Base-by-base conservation (phyloP, 768 basidiomycete species). In the Auriscalpium vulgare region DNA sequence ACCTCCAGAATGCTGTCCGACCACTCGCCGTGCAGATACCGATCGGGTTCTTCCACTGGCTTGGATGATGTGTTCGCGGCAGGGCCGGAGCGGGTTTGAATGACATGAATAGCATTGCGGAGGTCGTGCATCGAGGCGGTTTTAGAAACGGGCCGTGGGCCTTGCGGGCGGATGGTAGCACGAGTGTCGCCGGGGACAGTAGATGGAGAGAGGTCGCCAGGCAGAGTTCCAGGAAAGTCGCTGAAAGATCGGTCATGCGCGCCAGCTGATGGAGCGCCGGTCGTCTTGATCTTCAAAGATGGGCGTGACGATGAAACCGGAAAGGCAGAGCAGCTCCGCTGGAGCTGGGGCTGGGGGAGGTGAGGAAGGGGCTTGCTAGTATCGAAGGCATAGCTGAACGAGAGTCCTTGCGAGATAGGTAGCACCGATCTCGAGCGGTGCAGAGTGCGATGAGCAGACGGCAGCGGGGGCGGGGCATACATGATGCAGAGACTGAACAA, bases 1-100 rank as follows among this genome's bases (percentile, higher is more conserved):
- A 87, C 85, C 56, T 90, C 85, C 47, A 95, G 74, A 55, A 81
- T 70, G 50, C 77, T 78, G 65, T 89, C 87, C 1, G 79, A 76
- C 75, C 78, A 88, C 38, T 76, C 29, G n/a, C 35, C 19, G 5
- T 40, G 37, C 37, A 11, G 34, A 29, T 3, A n/a, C 34, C 37
- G n/a, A 11, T 19, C 16, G 14, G 21, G 2, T 11, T 17, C 37
- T 8, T 51, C 50, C 37, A 23, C 10, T 0, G 10, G 34, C 13
- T 21, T 11, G 50, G 16, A 9, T 9, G 17, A 17, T 16, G 16
- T 10, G 8, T 36, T n/a, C n/a, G 34, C 37, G 37, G 16, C 34
- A n/a, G 23, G 17, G 10, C 13, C 17, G 14, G 45, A 9, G 34
- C 45, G 16, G 10, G n/a, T 44, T 35, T 44, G 45, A 46, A 54